These are phyloP conservation scores for Jatropha curcas DNA, from an alignment of 345 rosid species.

Conservation along the genomic window DNA sequence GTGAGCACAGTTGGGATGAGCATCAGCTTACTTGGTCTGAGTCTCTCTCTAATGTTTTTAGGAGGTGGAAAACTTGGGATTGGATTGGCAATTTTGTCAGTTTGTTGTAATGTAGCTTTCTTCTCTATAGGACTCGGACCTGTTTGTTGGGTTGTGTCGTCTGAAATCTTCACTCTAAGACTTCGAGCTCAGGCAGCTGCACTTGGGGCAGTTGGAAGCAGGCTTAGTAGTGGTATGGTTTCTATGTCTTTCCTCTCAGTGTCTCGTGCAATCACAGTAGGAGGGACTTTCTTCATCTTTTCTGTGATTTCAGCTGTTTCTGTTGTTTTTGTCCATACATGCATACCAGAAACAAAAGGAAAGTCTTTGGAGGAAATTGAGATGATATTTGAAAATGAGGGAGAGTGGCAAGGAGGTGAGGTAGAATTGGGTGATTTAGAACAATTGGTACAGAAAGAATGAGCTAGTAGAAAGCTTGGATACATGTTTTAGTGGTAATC, in stretches of 20 bases:
- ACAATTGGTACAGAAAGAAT: constrained; percentile 17
- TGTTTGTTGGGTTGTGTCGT: constrained; percentile 29
- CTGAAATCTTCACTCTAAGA: constrained; percentile 31
- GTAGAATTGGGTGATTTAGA: constrained; percentile 24
- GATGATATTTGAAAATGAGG: constrained; percentile 20
- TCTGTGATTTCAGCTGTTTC: constrained; percentile 28
- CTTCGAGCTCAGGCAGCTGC: constrained; percentile 31
- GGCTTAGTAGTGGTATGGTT: constrained; percentile 30
- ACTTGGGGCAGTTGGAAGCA: constrained; percentile 29
- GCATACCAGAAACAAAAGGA: constrained; percentile 44
- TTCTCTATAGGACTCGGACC: constrained; percentile 38
- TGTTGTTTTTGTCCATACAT: constrained; percentile 24
- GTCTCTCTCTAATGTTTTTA: constrained; percentile 13
- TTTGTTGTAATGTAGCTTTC: constrained; percentile 32
- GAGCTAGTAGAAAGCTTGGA: neutral
- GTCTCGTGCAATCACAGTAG: constrained; percentile 24
- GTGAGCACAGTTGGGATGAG: constrained; percentile 31
- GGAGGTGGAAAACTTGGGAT: constrained; percentile 22
- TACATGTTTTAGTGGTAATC: neutral
- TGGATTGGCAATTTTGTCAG: constrained; percentile 22
- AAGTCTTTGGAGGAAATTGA: constrained; percentile 45
- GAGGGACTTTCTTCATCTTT: constrained; percentile 36
- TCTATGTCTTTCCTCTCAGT: constrained; percentile 30
- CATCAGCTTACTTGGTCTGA: constrained; percentile 14
- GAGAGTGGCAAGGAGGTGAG: constrained; percentile 13